Evolutionary conservation across 2,329 filamentous ascomycete genomes (phyloP), one percentile per base, ranked within the genome.

Genomic region (Venturia carpophila): DNA sequence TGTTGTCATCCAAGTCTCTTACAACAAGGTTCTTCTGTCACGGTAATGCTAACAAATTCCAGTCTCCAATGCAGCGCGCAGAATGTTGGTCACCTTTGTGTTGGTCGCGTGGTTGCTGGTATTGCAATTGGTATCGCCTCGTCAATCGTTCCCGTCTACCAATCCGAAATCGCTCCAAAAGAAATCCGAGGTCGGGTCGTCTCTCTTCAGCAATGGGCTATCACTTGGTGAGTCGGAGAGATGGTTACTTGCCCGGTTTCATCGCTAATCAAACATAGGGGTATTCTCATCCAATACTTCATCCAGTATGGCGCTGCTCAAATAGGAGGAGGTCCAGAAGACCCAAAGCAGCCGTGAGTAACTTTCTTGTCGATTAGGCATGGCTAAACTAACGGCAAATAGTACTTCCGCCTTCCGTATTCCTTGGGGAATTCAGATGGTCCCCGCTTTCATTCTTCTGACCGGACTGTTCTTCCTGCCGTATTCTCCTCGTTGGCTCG

Each of bases 101-200:
- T 89, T 10, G 91, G 91, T 15, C 87, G 92, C 75, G 86, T 96
- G 68, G 83, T 94, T 74, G 90, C 90, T 64, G 91, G 91, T 79
- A 78, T 95, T 5, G 90, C 91, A 47, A 91, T 96, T 67, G 92
- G 92, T 75, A 89, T 92, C 73, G 82, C 95, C 60, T 96, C 92
- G 0, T 93, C 92, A 60, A 96, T 96, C 69, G 91, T 96, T 1
- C 92, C 92, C 0, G 89, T 96, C 58, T 96, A 96, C 74, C 92
- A 96, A 74, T 93, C 92, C 56, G 92, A 96, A 74, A 96, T 96
- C 21, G 75, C 76, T 2, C 75, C 75, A 17, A 76, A 76, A 66
- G 71, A 75, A 19, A 78, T 77, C 41, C 73, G 76, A 63, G 86
- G 86, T 9, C 77, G 83, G 10, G 79, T 86, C 3, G 82, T 87